Evolutionary conservation across 768 basidiomycete genomes (phyloP), one percentile per base, ranked within the genome.

Genomic region (Amanita exitialis): DNA sequence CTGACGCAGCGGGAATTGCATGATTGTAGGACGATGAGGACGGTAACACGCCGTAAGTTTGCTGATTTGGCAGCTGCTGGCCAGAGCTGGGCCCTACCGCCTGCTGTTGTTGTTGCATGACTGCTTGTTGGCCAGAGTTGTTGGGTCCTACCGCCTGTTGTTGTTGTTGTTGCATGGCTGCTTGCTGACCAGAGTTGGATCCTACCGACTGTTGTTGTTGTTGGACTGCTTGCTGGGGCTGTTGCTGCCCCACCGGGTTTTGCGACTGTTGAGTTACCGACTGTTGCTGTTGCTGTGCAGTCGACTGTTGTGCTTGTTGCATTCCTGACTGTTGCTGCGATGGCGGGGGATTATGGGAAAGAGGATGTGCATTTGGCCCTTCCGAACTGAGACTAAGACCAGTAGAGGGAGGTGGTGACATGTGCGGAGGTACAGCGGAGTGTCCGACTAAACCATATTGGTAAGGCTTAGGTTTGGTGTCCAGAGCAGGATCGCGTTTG

Each of bases 361-460:
- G 21, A 9, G 35, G 21, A 30, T 46, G 21, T 12, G 53, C 35
- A n/a, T 20, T 35, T 54, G 44, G 2, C 55, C 58, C 30, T 62
- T 62, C 54, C 54, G 63, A 52, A 52, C 60, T 42, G 47, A 56
- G 47, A 52, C 54, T 54, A 53, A 62, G 56, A 54, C 61, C 41
- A 4, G 61, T 62, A 3, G 74, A 71, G 2, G 64, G 65, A 43
- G 65, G 58, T 13, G 67, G 72, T 15, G 74, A 71, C 2, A 68
- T 66, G 15, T 54, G 53, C 44, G 68, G 63, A 16, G 67, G 58
- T 49, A 60, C 57, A 21, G 57, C 67, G 34, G 60, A 66, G 20
- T 72, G 73, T 2, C 81, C 82, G 21, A 84, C 75, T 37, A 78
- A 68, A 15, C 80, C 81, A 55, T 84, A 84, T 57, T 78, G 71